These are phyloP conservation scores for Pterocarpus macrocarpus DNA, from an alignment of 306 rosid species.

Conservation along the genomic window DNA sequence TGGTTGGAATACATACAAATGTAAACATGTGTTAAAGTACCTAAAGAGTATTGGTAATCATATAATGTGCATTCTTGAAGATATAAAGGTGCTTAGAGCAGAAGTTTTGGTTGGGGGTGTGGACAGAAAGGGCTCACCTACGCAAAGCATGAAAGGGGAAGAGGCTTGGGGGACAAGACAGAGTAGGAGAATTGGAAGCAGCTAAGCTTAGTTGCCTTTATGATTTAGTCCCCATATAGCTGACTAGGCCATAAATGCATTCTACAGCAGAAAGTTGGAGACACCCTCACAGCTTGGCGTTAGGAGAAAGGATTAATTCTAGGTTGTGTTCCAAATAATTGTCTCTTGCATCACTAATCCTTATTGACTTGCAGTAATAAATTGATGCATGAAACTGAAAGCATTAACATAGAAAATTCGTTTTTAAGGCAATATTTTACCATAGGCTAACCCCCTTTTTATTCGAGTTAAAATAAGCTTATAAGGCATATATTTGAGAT, in stretches of 20 bases:
- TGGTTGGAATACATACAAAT: background rate
- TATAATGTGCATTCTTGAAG: conserved; percentile 47
- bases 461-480: background rate
- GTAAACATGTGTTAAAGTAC: conserved; percentile 40
- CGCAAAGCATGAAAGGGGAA: conserved; percentile 47
- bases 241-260: conserved; percentile 43
- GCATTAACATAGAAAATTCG: conserved; percentile 7
- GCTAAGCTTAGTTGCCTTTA: conserved; percentile 48
- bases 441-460: background rate
- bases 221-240: conserved; percentile 55
- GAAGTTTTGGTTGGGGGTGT: conserved; percentile 69
- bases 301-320: conserved; percentile 33
- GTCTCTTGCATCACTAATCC: conserved; percentile 6
- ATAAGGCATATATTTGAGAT: background rate
- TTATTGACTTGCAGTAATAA: background rate
- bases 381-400: background rate
- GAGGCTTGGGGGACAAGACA: conserved; percentile 72
- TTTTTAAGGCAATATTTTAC: background rate
- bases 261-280: conserved; percentile 33
- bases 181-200: conserved; percentile 69
- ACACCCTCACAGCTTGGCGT: conserved; percentile 58
- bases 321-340: conserved; percentile 41
- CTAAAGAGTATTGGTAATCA: conserved; percentile 43
- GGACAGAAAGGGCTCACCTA: conserved; percentile 73
- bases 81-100: conserved; percentile 68